Evolutionary conservation across 306 rosid genomes (phyloP), one percentile per base, ranked within the genome.

Genomic region (Cucurbita ficifolia): DNA sequence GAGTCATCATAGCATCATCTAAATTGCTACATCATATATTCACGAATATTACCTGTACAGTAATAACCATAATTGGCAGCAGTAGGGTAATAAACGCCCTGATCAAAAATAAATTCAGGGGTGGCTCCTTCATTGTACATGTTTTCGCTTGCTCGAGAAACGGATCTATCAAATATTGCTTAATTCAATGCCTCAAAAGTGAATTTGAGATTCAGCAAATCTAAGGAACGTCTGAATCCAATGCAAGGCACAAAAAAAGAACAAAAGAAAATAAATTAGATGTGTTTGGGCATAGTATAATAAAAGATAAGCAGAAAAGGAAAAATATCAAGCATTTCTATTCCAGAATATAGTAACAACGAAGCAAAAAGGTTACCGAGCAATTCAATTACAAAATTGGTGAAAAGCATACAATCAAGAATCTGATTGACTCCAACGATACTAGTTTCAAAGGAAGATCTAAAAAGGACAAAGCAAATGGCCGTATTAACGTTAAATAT

Each of bases 51-150:
- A 93, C 98, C 98, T 88, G 98, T 87, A 88, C 89, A 81, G 86
- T 90, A 90, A 84, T 88, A 90, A 74, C 96, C 96, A 83, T 93
- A 93, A 85, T 88, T 86, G 87, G 89, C 82, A 83, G 97, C 86
- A 85, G 89, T 77, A 57, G 97, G 97, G 84, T 90, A 88, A 80
- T 90, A 88, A 84, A 88, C 5, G 62, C 87, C 92, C 85, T 88
- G 97, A 76, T 93, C 97, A 80, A 88, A 85, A 64, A 87, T 87
- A 93, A 84, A 88, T 71, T 93, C 96, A 18, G 92, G 86, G 51
- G 85, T 78, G 53, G 88, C 82, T 77, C 90, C 94, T 83, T 93
- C 92, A 7, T 80, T 88, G 77, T 86, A 79, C 96, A 88, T 80
- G 69, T 83, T 82, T 80, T 84, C 90, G 79, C 83, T 82, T 84